Evolutionary conservation across 2,329 filamentous ascomycete genomes (phyloP).

Genomic region (Fusarium protoensiforme): DNA sequence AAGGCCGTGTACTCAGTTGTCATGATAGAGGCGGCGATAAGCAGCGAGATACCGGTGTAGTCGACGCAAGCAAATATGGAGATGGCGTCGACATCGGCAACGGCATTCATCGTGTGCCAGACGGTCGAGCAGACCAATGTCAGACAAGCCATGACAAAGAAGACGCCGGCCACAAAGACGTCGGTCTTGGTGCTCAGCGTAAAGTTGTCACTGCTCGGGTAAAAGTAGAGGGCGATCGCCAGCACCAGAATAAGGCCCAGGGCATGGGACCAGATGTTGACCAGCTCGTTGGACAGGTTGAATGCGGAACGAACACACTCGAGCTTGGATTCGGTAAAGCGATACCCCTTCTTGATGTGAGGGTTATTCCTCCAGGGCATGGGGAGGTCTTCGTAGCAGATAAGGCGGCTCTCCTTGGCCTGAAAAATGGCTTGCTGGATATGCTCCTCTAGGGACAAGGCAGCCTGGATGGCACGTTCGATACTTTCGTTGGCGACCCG

Average conservation of each 20-base stretch:
- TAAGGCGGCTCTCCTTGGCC: constrained; percentile 83
- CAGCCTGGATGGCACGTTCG: constrained; percentile 81
- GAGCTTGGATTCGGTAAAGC: constrained; percentile 90
- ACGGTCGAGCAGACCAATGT: constrained; percentile 94
- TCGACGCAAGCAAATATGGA: constrained; percentile 98
- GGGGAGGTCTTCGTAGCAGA: constrained; percentile 90
- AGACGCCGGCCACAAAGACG: constrained; percentile 89
- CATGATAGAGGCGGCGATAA: constrained; percentile 96
- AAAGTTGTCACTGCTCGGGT: constrained; percentile 89
- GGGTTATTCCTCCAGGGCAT: constrained; percentile 95
- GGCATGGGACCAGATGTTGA: constrained; percentile 98
- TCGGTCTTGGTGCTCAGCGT: constrained; percentile 87
- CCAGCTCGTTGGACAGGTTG: constrained; percentile 87
- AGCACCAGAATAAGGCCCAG: constrained; percentile 91
- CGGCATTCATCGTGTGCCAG: constrained; percentile 99
- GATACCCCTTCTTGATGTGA: constrained; percentile 91
- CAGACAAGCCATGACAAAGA: constrained; percentile 96
- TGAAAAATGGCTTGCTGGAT: constrained; percentile 81
- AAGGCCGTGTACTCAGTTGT: constrained; percentile 99
- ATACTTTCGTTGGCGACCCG: constrained; percentile 84
- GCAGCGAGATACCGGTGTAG: constrained; percentile 95
- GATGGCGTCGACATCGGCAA: constrained; percentile 88
- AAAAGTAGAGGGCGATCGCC: constrained; percentile 93
- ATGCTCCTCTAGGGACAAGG: constrained; percentile 83
- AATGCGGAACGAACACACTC: constrained; percentile 90